A percentile compares a stretch with the other conserved stretches of the same genome.
These are phyloP conservation scores for Leishmania tarentolae DNA, from an alignment of 208 protist genomes.

Conservation along the genomic window DNA sequence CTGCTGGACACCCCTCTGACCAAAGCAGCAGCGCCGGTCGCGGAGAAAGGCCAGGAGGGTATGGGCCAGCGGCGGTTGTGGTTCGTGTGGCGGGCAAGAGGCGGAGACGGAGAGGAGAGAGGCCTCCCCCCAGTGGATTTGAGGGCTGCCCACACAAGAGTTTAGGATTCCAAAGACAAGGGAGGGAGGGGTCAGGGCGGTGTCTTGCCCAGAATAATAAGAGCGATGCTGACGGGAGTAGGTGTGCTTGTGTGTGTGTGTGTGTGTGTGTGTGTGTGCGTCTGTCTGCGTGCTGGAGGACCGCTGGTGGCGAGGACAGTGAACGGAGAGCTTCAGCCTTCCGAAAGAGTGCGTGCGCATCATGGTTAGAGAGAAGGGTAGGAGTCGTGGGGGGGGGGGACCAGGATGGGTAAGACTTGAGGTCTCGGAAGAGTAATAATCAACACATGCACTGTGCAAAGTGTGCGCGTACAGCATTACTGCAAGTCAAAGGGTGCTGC, in stretches of 20 bases:
- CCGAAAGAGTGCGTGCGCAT: background rate
- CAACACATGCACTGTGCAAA: background rate
- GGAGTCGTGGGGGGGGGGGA: background rate
- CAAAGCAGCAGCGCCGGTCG: background rate
- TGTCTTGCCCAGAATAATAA: background rate
- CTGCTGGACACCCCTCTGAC: background rate
- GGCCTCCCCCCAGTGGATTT: background rate
- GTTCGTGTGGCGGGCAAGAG: background rate
- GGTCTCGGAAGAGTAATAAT: background rate
- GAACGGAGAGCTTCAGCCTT: background rate
- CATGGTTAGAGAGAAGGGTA: background rate
- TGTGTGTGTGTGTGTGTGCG: slow-evolving; percentile 1
- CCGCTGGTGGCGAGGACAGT: background rate
- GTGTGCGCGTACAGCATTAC: background rate
- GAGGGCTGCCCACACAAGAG: background rate
- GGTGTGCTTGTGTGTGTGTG: background rate
- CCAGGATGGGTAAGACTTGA: background rate
- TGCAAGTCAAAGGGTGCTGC: background rate
- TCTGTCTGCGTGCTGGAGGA: background rate
- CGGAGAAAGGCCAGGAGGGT: too few relatives aligned
- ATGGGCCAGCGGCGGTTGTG: too few relatives aligned
- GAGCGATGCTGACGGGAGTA: background rate
- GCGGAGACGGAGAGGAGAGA: background rate
- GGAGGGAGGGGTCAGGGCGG: background rate
- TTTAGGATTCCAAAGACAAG: background rate